These are phyloP conservation scores for Schizosaccharomyces lindneri DNA, from an alignment of 805 yeast genomes.

Conservation along the genomic window DNA sequence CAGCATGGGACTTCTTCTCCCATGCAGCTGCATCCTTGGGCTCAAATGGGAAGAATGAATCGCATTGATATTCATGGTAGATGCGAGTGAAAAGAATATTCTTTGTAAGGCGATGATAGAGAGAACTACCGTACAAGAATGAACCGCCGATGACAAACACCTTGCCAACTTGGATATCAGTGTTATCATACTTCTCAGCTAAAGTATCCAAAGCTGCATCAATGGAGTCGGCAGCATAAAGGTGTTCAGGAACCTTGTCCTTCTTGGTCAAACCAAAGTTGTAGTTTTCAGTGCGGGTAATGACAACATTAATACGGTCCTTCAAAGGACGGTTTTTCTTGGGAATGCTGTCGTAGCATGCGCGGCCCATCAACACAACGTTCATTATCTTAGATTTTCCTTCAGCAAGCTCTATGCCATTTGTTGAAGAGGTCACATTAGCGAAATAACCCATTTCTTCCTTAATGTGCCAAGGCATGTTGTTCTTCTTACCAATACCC, in stretches of 20 bases:
- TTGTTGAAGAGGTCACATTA: conserved; percentile 32
- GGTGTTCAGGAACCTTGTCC: background rate
- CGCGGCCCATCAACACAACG: conserved; percentile 87
- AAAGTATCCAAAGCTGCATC: background rate
- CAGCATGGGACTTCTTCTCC: background rate
- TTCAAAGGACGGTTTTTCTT: conserved; percentile 58
- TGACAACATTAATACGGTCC: conserved; percentile 45
- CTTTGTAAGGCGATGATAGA: conserved; percentile 22
- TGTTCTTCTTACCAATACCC: conserved; percentile 68
- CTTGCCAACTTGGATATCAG: conserved; percentile 2
- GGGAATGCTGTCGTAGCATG: conserved; percentile 91
- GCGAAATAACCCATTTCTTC: conserved; percentile 71
- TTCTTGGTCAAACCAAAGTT: conserved; percentile 7
- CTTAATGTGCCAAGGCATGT: conserved; percentile 67
- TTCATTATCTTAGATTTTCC: conserved; percentile 15
- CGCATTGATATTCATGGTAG: background rate
- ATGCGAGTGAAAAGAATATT: conserved; percentile 6
- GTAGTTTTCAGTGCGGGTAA: conserved; percentile 24
- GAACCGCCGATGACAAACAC: conserved; percentile 85
- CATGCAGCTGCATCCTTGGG: background rate
- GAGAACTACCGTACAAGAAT: conserved; percentile 43
- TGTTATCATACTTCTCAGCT: conserved; percentile 15
- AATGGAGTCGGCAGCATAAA: background rate
- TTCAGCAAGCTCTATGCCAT: conserved; percentile 7
- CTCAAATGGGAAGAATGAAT: background rate